These are phyloP conservation scores for Stagonosporopsis chrysanthemi DNA, from an alignment of 2,329 filamentous ascomycete species.

Conservation along the genomic window DNA sequence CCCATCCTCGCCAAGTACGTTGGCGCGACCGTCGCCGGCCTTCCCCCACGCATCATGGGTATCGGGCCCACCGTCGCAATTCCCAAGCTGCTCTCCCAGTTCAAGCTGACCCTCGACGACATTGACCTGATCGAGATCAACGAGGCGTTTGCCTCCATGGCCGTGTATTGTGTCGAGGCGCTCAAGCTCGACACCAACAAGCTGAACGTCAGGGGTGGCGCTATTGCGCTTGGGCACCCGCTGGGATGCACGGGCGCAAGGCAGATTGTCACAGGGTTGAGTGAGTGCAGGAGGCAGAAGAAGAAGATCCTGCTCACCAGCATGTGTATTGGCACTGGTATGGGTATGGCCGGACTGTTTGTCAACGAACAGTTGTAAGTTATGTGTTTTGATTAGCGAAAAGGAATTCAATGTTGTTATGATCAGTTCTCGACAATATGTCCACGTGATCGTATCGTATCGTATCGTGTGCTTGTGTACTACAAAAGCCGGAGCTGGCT, in stretches of 20 bases:
- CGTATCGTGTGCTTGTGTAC: too few species aligned
- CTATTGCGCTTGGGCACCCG: conserved; percentile 83
- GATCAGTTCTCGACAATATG: too few species aligned
- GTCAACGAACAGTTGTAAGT: conserved; percentile 64
- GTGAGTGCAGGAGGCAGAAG: conserved; percentile 81
- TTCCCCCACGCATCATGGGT: conserved; percentile 95
- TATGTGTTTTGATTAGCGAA: conserved; percentile 7
- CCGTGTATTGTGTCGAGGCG: conserved; percentile 80
- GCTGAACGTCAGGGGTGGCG: conserved; percentile 82
- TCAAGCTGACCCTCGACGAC: conserved; percentile 79
- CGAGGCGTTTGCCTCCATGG: conserved; percentile 98
- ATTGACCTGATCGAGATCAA: conserved; percentile 93
- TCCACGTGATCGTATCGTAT: too few species aligned
- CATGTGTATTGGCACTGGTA: conserved; percentile 80
- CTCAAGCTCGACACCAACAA: conserved; percentile 75
- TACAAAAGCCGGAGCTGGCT: too few species aligned
- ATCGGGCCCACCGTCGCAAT: conserved; percentile 79
- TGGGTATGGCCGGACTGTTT: conserved; percentile 72
- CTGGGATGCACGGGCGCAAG: conserved; percentile 79
- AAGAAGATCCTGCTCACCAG: conserved; percentile 92
- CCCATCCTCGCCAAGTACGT: conserved; percentile 95
- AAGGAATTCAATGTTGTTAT: conserved; percentile 5
- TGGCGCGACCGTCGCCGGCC: conserved; percentile 86
- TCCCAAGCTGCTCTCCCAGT: conserved; percentile 82
- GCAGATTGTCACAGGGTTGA: conserved; percentile 89